Conservation (phyloP, 164 flowering plant species). For the Warburgia ugandensis region DNA sequence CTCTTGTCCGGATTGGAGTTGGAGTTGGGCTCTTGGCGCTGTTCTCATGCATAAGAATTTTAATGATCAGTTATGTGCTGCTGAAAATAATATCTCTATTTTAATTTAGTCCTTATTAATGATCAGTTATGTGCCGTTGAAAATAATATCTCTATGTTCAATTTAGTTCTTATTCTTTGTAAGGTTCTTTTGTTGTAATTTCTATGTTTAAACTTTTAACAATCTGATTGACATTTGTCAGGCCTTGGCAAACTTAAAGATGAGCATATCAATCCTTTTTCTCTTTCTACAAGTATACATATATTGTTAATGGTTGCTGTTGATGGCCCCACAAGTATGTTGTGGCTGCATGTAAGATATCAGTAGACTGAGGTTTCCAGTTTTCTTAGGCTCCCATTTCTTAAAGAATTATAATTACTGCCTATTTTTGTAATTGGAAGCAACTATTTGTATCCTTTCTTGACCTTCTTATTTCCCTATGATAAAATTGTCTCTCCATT, state of each 20-base stretch:
- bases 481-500: too few relatives aligned
- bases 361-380: too few relatives aligned
- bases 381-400: too few relatives aligned
- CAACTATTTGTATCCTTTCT: too few relatives aligned
- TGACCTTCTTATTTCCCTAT: too few relatives aligned
- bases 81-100: not conserved
- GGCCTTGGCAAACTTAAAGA: constrained; percentile 63
- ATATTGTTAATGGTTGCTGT: not conserved
- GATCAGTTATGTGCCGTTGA: too few relatives aligned
- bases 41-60: constrained; percentile 67
- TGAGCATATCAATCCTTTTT: constrained; percentile 25
- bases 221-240: constrained; percentile 25
- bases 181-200: not conserved
- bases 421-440: too few relatives aligned
- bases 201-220: constrained; percentile 8
- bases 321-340: too few relatives aligned
- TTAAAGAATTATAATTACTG: too few relatives aligned
- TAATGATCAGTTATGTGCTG: not conserved
- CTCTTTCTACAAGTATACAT: constrained; percentile 11
- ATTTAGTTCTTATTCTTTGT: not conserved
- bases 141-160: too few relatives aligned
- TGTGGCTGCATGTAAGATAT: too few relatives aligned
- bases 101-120: too few relatives aligned
- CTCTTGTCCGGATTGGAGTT: constrained; percentile 92
- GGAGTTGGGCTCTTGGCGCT: constrained; percentile 89